phyloP scores from a whole-genome alignment of 495 filamentous ascomycete species.

The Trichoderma parareesei region DNA sequence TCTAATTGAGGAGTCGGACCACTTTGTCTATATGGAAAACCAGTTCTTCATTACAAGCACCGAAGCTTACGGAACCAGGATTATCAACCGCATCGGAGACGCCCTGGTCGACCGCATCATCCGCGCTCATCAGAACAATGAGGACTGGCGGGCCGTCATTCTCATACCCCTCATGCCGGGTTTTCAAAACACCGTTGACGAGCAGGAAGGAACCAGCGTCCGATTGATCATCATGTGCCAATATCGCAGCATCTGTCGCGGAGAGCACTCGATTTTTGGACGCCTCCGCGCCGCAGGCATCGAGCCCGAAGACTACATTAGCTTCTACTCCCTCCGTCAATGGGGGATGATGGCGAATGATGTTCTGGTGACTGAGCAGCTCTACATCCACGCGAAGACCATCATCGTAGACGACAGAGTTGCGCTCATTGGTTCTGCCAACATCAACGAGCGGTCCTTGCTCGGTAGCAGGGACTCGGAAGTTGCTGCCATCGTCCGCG shows the following conservation, averaged over 20 bases:
- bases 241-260: conserved; percentile 93
- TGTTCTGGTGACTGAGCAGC: conserved; percentile 83
- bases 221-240: conserved; percentile 97
- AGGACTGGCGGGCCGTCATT: conserved; percentile 91
- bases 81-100: conserved; percentile 91
- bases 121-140: conserved; percentile 70
- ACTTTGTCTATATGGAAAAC: conserved; percentile 98
- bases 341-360: conserved; percentile 89
- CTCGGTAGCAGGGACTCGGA: conserved; percentile 86
- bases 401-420: conserved; percentile 95
- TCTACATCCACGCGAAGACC: conserved; percentile 97
- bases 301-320: conserved; percentile 93
- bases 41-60: conserved; percentile 98
- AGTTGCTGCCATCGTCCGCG: conserved; percentile 80
- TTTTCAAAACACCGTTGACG: conserved; percentile 94
- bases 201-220: conserved; percentile 87
- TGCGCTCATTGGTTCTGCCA: conserved; percentile 92
- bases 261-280: conserved; percentile 87
- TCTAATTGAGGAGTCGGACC: conserved; percentile 87
- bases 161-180: conserved; percentile 95
- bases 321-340: conserved; percentile 83
- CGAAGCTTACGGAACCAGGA: conserved; percentile 75
- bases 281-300: conserved; percentile 73
- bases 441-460: conserved; percentile 99
- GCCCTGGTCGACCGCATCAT: conserved; percentile 88